These are phyloP conservation scores for Acanthamoeba divionensis DNA, from an alignment of 208 protist species.

Conservation along the genomic window DNA sequence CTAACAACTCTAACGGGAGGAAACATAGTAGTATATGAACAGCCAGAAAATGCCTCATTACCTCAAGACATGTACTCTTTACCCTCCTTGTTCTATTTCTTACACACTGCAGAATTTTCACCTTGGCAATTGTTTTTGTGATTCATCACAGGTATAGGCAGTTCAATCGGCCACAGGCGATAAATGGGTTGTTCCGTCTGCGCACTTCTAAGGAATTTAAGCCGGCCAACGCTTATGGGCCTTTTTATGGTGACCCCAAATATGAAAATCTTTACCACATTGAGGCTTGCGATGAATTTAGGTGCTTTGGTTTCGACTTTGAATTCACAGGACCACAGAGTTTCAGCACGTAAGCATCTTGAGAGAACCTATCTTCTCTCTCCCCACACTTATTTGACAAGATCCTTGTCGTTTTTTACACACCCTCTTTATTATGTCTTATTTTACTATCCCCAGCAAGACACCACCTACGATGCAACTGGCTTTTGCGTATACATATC, in stretches of 20 bases:
- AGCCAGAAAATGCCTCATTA: neutral
- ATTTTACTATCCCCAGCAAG: neutral
- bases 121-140: neutral
- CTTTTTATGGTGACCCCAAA: constrained; percentile 18
- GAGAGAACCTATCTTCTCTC: neutral
- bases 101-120: neutral
- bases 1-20: constrained; percentile 18
- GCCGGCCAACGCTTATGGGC: neutral
- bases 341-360: neutral
- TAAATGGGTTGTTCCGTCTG: constrained; percentile 10
- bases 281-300: constrained; percentile 1
- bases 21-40: constrained; percentile 8
- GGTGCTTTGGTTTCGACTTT: constrained; percentile 50
- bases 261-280: constrained; percentile 50
- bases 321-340: neutral
- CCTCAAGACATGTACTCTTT: constrained; percentile 33
- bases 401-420: neutral
- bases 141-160: constrained; percentile 14
- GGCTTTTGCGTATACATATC: constrained; percentile 50
- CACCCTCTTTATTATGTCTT: neutral
- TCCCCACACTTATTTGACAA: neutral
- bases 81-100: neutral
- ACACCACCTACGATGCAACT: neutral
- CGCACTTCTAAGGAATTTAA: constrained; percentile 37
- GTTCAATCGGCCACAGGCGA: neutral